Evolutionary conservation across 805 yeast species (phyloP), one percentile per base, ranked within the genome.

Genomic region (Wickerhamiella spandovensis): DNA sequence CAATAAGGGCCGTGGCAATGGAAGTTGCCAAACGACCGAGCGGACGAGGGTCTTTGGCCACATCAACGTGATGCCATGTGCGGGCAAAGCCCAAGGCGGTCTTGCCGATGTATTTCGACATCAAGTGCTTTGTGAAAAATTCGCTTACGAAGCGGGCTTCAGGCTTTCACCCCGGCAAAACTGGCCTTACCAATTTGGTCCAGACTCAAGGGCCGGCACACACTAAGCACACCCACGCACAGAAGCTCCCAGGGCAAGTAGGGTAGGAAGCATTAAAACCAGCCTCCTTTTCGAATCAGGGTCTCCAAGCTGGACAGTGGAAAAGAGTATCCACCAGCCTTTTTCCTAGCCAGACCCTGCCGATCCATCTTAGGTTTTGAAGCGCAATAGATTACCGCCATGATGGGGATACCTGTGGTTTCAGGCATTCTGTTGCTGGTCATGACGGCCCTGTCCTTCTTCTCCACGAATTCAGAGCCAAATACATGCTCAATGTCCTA

Each of bases 21-120:
- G 81, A 75, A 1, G 95, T 74, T 3, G 99, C 97, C 51, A 92
- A 67, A 63, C 97, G 82, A 64, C 99, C 99, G 46, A 92, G 68
- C 0, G 97, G 81, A 61, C 98, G 77, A 37, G 72, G 68, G 50
- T 92, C 98, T 46, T 78, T 74, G 13, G 95, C 85, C 35, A 87
- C 76, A 64, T 94, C 97, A 35, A 92, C 84, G 64, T 89, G 95
- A 64, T 90, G 97, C 99, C 99, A 92, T 43, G 82, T 74, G 57
- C 95, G 76, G 42, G 95, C 82, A 57, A 84, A 79, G 2, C 94
- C 85, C 20, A 81, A 72, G 4, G 82, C 85, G 3, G 87, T 77
- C 56, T 64, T 60, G 54, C 73, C 73, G n/a, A 67, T 51, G 38
- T 65, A 61, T 51, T 69, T 71, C 23, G 73, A 69, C 70, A 67